Evolutionary conservation across 2,329 filamentous ascomycete genomes (phyloP).

Genomic region (Colletotrichum limetticola): DNA sequence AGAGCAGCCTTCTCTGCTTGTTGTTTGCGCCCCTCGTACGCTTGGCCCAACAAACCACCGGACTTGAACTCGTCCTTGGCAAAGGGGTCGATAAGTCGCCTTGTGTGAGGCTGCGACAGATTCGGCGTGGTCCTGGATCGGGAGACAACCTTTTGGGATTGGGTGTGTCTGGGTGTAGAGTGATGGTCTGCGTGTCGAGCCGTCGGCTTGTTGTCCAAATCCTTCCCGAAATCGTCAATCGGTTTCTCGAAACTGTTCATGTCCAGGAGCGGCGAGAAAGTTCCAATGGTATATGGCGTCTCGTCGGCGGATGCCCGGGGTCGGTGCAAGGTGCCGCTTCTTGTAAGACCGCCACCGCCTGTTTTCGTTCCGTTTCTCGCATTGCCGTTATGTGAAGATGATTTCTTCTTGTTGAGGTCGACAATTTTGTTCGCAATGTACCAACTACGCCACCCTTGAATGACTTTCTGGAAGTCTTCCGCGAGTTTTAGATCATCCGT

Average conservation of each 20-base stretch:
- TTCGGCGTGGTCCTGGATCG: slow-evolving; percentile 27
- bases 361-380: slow-evolving; percentile 43
- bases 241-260: slow-evolving; percentile 67
- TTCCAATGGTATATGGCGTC: slow-evolving; percentile 71
- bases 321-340: slow-evolving; percentile 45
- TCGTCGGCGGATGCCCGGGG: slow-evolving; percentile 57
- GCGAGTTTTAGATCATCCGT: slow-evolving; percentile 78
- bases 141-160: slow-evolving; percentile 14
- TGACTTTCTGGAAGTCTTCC: slow-evolving; percentile 73
- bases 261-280: slow-evolving; percentile 76
- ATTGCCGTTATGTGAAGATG: slow-evolving; percentile 43
- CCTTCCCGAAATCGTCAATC: slow-evolving; percentile 60
- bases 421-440: slow-evolving; percentile 81
- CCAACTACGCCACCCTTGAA: slow-evolving; percentile 92
- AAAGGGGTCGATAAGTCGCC: slow-evolving; percentile 30
- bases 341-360: slow-evolving; percentile 38
- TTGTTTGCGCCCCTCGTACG: slow-evolving; percentile 59
- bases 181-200: slow-evolving; percentile 14
- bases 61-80: slow-evolving; percentile 58
- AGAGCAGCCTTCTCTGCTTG: slow-evolving; percentile 42
- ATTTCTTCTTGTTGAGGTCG: slow-evolving; percentile 53
- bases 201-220: slow-evolving; percentile 40
- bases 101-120: slow-evolving; percentile 10
- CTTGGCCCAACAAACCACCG: slow-evolving; percentile 61
- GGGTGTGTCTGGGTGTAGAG: neutral